Conservation (phyloP, 176 grass and related monocot species). For the Bolboschoenus planiculmis region DNA sequence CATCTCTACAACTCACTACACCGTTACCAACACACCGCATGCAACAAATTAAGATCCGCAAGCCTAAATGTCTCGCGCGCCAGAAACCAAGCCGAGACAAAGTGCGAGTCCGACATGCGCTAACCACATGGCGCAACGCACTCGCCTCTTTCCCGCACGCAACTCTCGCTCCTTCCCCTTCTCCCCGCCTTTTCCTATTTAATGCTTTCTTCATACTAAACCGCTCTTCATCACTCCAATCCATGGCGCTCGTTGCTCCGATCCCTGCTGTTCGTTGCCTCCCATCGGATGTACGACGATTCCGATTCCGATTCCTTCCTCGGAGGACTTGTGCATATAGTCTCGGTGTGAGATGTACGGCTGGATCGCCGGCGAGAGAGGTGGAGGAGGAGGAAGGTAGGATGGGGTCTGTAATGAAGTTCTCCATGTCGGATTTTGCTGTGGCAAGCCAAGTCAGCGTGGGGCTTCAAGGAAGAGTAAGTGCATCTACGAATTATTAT, state of each 20-base stretch:
- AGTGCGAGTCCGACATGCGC: constrained; percentile 56
- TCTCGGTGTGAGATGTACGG: constrained; percentile 11
- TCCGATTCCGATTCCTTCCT: not conserved
- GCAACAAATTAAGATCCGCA: not conserved
- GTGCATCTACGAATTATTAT: not conserved
- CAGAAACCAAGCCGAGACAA: constrained; percentile 7
- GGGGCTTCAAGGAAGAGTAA: constrained; percentile 84
- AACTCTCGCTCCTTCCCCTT: constrained; percentile 27
- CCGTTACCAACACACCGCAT: not conserved
- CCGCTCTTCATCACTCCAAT: not conserved
- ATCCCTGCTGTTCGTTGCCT: constrained; percentile 24
- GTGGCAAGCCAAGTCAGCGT: constrained; percentile 72
- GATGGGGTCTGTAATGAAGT: constrained; percentile 51
- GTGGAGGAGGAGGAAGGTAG: constrained; percentile 29
- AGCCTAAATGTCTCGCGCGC: constrained; percentile 7
- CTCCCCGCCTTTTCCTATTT: not conserved
- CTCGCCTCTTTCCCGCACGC: constrained; percentile 79
- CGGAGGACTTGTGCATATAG: constrained; percentile 28
- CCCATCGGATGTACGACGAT: constrained; percentile 1
- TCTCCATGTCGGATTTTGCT: constrained; percentile 63
- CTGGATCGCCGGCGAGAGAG: not conserved
- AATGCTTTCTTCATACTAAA: not conserved
- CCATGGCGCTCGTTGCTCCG: constrained; percentile 38
- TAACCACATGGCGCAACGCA: constrained; percentile 60
- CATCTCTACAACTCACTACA: not conserved